Percentiles rank a stretch among this genome's conserved stretches.
Conservation (phyloP, 1,284 basidiomycete species). For the Leucoagaricus sp. region DNA sequence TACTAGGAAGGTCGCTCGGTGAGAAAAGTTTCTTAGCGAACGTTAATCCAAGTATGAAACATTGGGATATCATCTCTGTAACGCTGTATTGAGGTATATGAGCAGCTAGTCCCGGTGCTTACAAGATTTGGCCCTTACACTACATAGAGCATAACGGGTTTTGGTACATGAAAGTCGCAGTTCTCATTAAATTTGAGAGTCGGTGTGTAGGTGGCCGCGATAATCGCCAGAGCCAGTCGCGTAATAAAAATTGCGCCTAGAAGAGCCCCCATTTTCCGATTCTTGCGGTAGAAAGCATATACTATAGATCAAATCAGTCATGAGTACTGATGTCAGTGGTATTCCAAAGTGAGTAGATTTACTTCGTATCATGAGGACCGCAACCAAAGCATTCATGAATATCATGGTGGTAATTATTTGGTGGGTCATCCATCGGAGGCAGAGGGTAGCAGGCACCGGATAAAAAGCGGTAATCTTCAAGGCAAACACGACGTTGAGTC, state of each 20-base stretch:
- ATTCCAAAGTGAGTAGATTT: background rate
- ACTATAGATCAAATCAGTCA: background rate
- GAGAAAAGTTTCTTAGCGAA: background rate
- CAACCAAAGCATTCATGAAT: constrained; percentile 3
- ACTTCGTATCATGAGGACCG: constrained; percentile 12
- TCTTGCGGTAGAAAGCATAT: constrained; percentile 5
- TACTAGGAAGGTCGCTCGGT: background rate
- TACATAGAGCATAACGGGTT: background rate
- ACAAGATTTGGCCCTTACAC: background rate
- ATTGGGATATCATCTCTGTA: constrained; percentile 3
- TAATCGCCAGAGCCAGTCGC: background rate
- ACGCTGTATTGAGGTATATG: background rate
- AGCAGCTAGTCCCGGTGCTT: background rate
- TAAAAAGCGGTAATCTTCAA: constrained; percentile 12
- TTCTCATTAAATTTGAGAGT: background rate
- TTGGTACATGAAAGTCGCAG: background rate
- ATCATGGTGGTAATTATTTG: constrained; percentile 4
- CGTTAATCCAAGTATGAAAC: constrained; percentile 2
- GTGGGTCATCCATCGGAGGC: constrained; percentile 5
- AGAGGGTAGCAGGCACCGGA: constrained; percentile 16
- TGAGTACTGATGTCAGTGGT: background rate
- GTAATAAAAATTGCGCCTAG: background rate
- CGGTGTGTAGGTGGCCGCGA: background rate
- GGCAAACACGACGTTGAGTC: constrained; percentile 16
- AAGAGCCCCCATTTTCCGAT: background rate